Conservation (phyloP, 1,139 yeast genomes). For the Trichomonascaceae sp. region DNA sequence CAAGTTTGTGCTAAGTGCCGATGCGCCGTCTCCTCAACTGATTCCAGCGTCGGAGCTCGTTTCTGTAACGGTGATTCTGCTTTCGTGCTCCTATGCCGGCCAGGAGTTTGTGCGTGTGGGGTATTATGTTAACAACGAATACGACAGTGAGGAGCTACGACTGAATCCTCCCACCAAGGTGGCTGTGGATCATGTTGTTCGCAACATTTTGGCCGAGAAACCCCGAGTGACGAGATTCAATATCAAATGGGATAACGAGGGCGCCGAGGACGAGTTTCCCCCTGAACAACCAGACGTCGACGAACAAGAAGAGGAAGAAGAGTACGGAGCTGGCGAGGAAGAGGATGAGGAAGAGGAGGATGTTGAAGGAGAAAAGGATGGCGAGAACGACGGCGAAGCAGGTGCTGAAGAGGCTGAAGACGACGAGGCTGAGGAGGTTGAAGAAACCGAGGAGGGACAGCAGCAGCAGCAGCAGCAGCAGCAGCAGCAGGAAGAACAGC, state of each 20-base stretch:
- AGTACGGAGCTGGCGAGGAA: conserved; percentile 27
- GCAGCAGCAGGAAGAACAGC: too few species aligned
- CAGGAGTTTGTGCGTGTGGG: conserved; percentile 95
- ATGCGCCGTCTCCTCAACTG: conserved; percentile 90
- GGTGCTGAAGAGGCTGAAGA: conserved; percentile 26
- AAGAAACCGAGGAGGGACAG: conserved; percentile 19
- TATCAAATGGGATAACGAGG: conserved; percentile 69
- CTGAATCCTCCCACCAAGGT: conserved; percentile 92
- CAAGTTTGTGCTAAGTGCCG: conserved; percentile 85
- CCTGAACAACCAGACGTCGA: conserved; percentile 57
- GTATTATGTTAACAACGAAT: conserved; percentile 92
- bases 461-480: too few species aligned
- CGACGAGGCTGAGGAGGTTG: conserved; percentile 21
- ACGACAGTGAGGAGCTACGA: conserved; percentile 81
- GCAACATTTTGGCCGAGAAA: conserved; percentile 91
- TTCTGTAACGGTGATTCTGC: conserved; percentile 81
- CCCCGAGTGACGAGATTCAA: conserved; percentile 95
- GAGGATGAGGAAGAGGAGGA: conserved; percentile 23
- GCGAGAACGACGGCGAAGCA: conserved; percentile 28
- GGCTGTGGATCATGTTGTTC: conserved; percentile 84
- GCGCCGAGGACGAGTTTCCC: conserved; percentile 57
- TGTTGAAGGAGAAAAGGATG: conserved; percentile 27
- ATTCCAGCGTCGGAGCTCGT: conserved; percentile 94
- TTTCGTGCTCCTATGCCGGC: conserved; percentile 87
- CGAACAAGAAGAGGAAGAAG: conserved; percentile 30